These are phyloP conservation scores for Cavenderia fasciculata DNA, from an alignment of 78 protist species.

Conservation along the genomic window DNA sequence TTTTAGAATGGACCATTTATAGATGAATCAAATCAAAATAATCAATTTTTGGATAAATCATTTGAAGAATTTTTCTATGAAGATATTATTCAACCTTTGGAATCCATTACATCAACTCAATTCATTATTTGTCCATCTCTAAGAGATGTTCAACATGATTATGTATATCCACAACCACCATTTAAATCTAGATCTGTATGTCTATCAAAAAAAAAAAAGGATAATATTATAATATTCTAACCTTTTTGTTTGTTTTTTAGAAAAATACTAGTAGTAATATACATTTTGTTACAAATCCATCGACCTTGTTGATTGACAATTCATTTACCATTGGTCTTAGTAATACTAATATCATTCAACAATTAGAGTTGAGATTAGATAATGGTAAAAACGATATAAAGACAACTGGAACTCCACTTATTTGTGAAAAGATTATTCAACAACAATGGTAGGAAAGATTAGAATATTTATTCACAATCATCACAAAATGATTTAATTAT, in stretches of 20 bases:
- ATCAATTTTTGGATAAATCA: neutral
- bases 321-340: conserved; percentile 49
- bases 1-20: conserved; percentile 53
- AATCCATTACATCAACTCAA: neutral
- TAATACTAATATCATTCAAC: neutral
- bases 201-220: neutral
- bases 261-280: neutral
- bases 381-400: no score
- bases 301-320: conserved; percentile 26
- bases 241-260: neutral
- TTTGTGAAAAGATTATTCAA: conserved; percentile 24
- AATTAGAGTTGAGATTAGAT: no score
- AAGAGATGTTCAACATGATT: conserved; percentile 51
- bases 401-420: no score
- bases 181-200: conserved; percentile 5
- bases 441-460: neutral
- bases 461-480: no score
- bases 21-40: conserved; percentile 1
- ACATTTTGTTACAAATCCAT: conserved; percentile 59
- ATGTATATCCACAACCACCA: conserved; percentile 81
- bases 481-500: neutral
- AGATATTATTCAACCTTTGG: neutral
- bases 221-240: neutral
- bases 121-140: conserved; percentile 75
- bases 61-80: conserved; percentile 1